Conservation (phyloP, 495 filamentous ascomycete species). For the Acidiella bohemica region DNA sequence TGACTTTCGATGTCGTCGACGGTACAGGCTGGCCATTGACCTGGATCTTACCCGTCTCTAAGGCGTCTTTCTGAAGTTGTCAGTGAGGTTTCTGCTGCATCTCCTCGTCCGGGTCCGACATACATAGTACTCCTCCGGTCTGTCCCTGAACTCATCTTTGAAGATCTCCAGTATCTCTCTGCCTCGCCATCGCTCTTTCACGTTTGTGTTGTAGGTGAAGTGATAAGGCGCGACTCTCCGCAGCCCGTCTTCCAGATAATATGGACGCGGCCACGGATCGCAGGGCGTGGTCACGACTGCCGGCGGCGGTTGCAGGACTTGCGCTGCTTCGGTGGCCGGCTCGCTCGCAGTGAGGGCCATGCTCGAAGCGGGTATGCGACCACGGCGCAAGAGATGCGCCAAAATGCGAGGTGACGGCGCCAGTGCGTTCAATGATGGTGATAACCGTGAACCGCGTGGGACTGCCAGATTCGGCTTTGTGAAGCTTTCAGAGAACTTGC, state of each 20-base stretch:
- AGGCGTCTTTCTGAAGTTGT: constrained; percentile 54
- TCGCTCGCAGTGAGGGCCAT: constrained; percentile 46
- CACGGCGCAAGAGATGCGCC: constrained; percentile 45
- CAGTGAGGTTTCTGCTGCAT: constrained; percentile 3
- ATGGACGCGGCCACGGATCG: constrained; percentile 55
- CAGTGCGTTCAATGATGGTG: constrained; percentile 29
- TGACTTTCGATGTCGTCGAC: constrained; percentile 44
- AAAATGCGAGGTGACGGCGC: constrained; percentile 47
- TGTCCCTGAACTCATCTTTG: constrained; percentile 71
- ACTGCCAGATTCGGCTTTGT: no score
- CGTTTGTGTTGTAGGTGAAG: constrained; percentile 83
- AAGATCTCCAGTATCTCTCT: constrained; percentile 67
- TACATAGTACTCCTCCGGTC: constrained; percentile 77
- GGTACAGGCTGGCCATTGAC: constrained; percentile 55
- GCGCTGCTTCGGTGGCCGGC: constrained; percentile 9
- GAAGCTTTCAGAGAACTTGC: no score
- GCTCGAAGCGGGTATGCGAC: constrained; percentile 32
- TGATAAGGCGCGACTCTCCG: constrained; percentile 78
- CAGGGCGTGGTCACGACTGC: constrained; percentile 45
- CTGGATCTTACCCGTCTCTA: constrained; percentile 57
- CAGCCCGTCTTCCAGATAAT: constrained; percentile 66
- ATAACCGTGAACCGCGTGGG: no score
- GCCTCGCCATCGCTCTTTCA: constrained; percentile 79
- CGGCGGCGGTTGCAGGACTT: constrained; percentile 30
- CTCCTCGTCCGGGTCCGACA: not conserved